Base-by-base conservation (phyloP, 176 grass and related monocot species). In the Hsuehochloa calcarea region DNA sequence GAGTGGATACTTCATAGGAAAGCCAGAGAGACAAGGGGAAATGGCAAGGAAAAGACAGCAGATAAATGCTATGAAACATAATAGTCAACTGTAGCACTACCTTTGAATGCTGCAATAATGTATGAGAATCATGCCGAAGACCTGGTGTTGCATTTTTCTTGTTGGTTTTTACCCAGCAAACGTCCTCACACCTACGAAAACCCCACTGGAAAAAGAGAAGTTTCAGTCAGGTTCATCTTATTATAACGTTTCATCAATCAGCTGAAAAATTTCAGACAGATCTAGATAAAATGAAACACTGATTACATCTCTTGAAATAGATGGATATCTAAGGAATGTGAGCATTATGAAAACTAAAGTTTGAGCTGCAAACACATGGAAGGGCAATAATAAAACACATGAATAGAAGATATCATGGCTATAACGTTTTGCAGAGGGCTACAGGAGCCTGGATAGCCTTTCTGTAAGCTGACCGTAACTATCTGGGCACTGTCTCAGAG, bases 81-180 rank as follows among this genome's bases (percentile, higher is more conserved):
- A 5, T 54, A 86, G 13, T 77, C 22, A 72, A 63, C 39, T 27
- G 55, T 31, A 55, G 31, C 2, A 77, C 13, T 77, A 92, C 96
- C 93, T 98, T 98, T 78, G 96, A 95, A 87, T 92, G 96, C 80
- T 98, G 96, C 41, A 93, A 86, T 55, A 98, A 65, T 65, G 96
- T 98, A 59, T 85, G 91, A 70, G 93, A 94, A 86, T 95, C 96
- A 78, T 98, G 96, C n/a, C 91, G 82, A 75, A 98, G 86, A 78
- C 85, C 88, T 72, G 92, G 83, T 63, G 91, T 80, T 70, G 96
- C 91, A 95, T 92, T 98, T 87, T 87, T 95, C 84, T 98, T 98
- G 91, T 95, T 98, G 15, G 93, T 98, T 81, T 95, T 98, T 47
- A 98, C 81, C 96, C 96, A 98, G 68, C 93, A 98, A 84, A 98